Percentiles rank a stretch among this genome's conserved stretches.
These are phyloP conservation scores for Vitis hybrid DNA, from an alignment of 177 flowering plant species.

Conservation along the genomic window DNA sequence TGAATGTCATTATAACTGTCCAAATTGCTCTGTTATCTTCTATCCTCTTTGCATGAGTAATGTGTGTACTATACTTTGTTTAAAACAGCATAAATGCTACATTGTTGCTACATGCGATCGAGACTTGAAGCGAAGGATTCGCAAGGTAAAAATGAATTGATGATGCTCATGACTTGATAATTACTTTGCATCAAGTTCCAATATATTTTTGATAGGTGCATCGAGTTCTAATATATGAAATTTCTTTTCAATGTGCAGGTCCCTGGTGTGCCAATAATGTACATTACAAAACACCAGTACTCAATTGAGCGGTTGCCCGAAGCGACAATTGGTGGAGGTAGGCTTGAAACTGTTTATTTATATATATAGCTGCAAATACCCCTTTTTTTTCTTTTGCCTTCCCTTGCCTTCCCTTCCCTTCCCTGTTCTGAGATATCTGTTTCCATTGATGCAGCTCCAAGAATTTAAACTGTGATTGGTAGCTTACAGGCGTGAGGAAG, in stretches of 20 bases:
- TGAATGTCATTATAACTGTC: neutral
- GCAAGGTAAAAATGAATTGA: conserved; percentile 59
- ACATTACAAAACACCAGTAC: conserved; percentile 77
- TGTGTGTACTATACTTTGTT: conserved; percentile 1
- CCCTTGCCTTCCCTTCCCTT: neutral
- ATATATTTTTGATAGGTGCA: neutral
- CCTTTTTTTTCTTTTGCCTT: neutral
- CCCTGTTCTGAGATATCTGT: neutral
- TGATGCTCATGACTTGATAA: neutral
- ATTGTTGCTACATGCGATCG: conserved; percentile 98
- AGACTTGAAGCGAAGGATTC: conserved; percentile 91
- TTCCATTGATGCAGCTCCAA: conserved; percentile 29
- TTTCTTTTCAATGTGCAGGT: conserved; percentile 39
- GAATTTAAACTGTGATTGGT: conserved; percentile 18
- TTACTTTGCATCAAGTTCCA: neutral
- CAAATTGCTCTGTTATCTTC: neutral
- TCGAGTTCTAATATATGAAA: neutral
- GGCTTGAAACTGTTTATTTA: conserved; percentile 4
- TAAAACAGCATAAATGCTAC: conserved; percentile 89
- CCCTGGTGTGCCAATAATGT: conserved; percentile 99
- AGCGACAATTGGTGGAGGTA: conserved; percentile 98
- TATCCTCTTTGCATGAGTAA: neutral
- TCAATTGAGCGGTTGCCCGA: conserved; percentile 96
- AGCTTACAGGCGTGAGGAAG: too few relatives aligned
- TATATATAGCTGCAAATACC: neutral